Evolutionary conservation across 2,329 filamentous ascomycete species (phyloP).

Genomic region (Neocatenulostroma microsporum): DNA sequence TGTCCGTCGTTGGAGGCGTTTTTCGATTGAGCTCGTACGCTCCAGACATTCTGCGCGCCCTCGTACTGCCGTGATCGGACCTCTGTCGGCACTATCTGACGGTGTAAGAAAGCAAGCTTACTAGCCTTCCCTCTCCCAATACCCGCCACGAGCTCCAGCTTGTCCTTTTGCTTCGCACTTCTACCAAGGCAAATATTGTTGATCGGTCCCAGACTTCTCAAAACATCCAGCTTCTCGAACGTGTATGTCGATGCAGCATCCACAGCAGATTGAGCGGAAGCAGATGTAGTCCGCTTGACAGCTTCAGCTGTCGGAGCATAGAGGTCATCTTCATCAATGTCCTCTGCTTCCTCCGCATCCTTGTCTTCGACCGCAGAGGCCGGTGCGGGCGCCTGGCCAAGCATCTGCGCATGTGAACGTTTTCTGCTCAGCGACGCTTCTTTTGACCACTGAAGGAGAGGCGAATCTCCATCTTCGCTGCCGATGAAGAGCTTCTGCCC

Average conservation of each 20-base stretch:
- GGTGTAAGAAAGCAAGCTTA: slow-evolving; percentile 67
- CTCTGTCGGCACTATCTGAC: slow-evolving; percentile 65
- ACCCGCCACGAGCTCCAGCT: slow-evolving; percentile 47
- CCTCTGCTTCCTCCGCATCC: slow-evolving; percentile 45
- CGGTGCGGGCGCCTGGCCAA: slow-evolving; percentile 43
- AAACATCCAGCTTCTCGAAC: slow-evolving; percentile 68
- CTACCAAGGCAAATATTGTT: slow-evolving; percentile 65
- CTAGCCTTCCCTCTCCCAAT: slow-evolving; percentile 60
- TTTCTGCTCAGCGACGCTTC: slow-evolving; percentile 57
- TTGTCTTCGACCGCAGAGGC: slow-evolving; percentile 45
- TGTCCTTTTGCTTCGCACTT: slow-evolving; percentile 30
- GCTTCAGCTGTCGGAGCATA: slow-evolving; percentile 51
- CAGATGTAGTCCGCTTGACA: slow-evolving; percentile 31
- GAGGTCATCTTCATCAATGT: slow-evolving; percentile 52
- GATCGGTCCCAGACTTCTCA: slow-evolving; percentile 74
- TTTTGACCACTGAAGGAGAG: slow-evolving; percentile 70
- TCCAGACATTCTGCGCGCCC: slow-evolving; percentile 71
- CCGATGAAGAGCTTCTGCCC: slow-evolving; percentile 71
- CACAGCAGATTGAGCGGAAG: slow-evolving; percentile 37
- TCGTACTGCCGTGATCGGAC: slow-evolving; percentile 64
- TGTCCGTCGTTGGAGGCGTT: slow-evolving; percentile 5
- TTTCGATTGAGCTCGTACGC: slow-evolving; percentile 44
- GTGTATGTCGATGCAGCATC: slow-evolving; percentile 51
- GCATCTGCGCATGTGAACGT: slow-evolving; percentile 54
- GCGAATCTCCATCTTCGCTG: slow-evolving; percentile 73